These are phyloP conservation scores for Dujonia santamariae DNA, from an alignment of 1,139 yeast species.

Conservation along the genomic window DNA sequence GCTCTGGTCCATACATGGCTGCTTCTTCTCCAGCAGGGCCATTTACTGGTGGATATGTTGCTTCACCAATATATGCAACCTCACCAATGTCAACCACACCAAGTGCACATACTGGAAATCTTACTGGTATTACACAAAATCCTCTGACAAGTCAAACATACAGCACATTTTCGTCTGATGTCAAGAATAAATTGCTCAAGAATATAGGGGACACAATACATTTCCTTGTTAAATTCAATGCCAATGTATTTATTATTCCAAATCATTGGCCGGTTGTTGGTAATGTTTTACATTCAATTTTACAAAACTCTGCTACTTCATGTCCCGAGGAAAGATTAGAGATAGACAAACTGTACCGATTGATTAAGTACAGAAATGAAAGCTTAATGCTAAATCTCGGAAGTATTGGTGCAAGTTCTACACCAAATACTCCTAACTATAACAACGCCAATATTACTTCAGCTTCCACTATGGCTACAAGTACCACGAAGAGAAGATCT, in stretches of 20 bases:
- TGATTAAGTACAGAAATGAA: slow-evolving; percentile 67
- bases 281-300: slow-evolving; percentile 34
- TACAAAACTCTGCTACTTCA: slow-evolving; percentile 17
- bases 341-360: slow-evolving; percentile 50
- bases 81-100: slow-evolving; percentile 2
- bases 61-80: slow-evolving; percentile 2
- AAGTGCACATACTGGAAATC: too few species aligned
- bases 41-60: background rate
- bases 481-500: slow-evolving; percentile 15
- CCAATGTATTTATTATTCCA: slow-evolving; percentile 78
- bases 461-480: background rate
- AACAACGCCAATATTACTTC: background rate
- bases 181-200: slow-evolving; percentile 5
- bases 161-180: slow-evolving; percentile 2
- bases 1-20: background rate
- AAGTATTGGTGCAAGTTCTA: background rate
- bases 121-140: too few species aligned
- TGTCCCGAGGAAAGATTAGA: slow-evolving; percentile 26
- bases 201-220: slow-evolving; percentile 34
- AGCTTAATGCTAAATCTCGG: slow-evolving; percentile 48
- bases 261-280: slow-evolving; percentile 65
- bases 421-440: background rate
- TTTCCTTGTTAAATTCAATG: slow-evolving; percentile 53
- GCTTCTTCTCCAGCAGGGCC: background rate
- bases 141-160: too few species aligned